A percentile compares a stretch with the other conserved stretches of the same genome.
These are phyloP conservation scores for Leptographium lundbergii DNA, from an alignment of 2,329 filamentous ascomycete genomes.

Conservation along the genomic window DNA sequence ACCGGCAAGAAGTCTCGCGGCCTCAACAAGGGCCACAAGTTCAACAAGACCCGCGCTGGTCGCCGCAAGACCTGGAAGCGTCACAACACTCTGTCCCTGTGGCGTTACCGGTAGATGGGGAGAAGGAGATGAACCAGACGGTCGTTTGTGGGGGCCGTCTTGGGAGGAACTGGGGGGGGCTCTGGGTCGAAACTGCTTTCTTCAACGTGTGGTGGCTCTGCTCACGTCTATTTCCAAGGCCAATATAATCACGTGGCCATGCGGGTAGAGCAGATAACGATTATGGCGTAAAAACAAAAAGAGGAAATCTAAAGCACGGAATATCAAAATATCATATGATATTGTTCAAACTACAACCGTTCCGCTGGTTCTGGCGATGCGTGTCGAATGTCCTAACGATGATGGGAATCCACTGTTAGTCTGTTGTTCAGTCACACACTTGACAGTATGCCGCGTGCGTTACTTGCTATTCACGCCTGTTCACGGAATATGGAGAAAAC, in stretches of 20 bases:
- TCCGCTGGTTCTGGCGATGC: background rate
- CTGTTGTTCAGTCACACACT: too few relatives aligned
- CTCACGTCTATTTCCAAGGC: background rate
- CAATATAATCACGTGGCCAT: background rate
- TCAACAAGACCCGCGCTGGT: conserved; percentile 96
- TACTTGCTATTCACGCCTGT: too few relatives aligned
- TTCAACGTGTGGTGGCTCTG: background rate
- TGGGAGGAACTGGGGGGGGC: background rate
- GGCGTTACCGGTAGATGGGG: conserved; percentile 75
- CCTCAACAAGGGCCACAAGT: conserved; percentile 97
- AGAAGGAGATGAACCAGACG: background rate
- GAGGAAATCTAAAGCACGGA: background rate
- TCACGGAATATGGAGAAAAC: background rate
- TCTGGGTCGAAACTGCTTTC: background rate
- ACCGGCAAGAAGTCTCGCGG: conserved; percentile 99
- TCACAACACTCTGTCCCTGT: conserved; percentile 98
- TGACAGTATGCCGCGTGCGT: too few relatives aligned
- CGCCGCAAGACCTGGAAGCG: conserved; percentile 99
- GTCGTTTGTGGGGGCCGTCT: background rate
- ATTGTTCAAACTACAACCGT: background rate
- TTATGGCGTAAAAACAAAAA: background rate
- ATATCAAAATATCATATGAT: background rate
- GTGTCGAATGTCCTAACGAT: too few relatives aligned
- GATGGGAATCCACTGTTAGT: background rate
- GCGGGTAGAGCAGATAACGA: background rate